phyloP scores from a whole-genome alignment of 1,284 basidiomycete genomes.

The Sanghuangporus baumii region DNA sequence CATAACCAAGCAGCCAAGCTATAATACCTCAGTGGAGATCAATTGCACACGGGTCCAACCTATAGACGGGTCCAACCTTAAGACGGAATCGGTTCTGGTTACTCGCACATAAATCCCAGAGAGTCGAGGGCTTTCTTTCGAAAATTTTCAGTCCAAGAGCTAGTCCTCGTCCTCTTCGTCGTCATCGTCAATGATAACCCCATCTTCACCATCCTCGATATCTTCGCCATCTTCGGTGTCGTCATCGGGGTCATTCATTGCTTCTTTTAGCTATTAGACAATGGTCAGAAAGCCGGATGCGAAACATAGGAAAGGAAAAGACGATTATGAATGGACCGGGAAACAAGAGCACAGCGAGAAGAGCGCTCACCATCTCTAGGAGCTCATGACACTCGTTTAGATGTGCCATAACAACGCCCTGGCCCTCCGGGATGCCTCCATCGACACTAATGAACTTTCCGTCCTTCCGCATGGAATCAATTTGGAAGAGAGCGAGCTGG shows the following conservation, averaged over 20 bases:
- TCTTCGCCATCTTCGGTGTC: conserved; percentile 43
- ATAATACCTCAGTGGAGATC: neutral
- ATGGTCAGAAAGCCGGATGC: neutral
- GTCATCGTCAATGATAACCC: conserved; percentile 5
- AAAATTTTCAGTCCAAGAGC: neutral
- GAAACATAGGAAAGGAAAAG: neutral
- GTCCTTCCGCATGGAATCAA: conserved; percentile 89
- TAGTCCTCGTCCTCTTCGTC: conserved; percentile 10
- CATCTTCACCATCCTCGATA: neutral
- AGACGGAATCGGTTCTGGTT: neutral
- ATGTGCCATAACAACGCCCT: conserved; percentile 95
- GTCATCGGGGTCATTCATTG: conserved; percentile 50
- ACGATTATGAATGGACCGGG: neutral
- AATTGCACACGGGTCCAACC: neutral
- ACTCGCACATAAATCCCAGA: neutral
- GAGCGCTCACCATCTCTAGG: conserved; percentile 72
- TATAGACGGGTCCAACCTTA: neutral
- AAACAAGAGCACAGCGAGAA: neutral
- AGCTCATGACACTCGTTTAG: conserved; percentile 95
- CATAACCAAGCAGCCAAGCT: neutral
- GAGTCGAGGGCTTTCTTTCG: neutral
- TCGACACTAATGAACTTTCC: conserved; percentile 87
- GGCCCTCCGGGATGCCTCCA: conserved; percentile 88
- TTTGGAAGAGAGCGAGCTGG: conserved; percentile 93
- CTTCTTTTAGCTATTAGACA: conserved; percentile 59